Evolutionary conservation across 495 filamentous ascomycete genomes (phyloP).

Genomic region (Penicillium lagena): DNA sequence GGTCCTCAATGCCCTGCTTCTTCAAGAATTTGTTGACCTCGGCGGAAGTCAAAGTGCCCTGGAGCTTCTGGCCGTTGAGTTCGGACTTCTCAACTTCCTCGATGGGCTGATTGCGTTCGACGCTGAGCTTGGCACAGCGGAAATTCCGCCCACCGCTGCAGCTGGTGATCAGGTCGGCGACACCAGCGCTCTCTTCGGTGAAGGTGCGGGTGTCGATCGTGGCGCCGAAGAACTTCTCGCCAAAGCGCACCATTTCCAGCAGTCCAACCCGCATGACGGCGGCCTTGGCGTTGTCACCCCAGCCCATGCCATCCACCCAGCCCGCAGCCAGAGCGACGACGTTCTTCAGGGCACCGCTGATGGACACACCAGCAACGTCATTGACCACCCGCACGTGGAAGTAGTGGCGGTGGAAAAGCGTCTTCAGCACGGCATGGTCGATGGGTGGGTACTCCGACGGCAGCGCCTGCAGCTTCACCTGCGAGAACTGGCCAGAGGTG

Average conservation of each 20-base stretch:
- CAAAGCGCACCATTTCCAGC: slow-evolving; percentile 92
- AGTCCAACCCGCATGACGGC: slow-evolving; percentile 94
- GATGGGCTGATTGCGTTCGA: slow-evolving; percentile 71
- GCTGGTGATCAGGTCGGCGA: slow-evolving; percentile 93
- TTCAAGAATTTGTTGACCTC: slow-evolving; percentile 89
- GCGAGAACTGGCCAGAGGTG: slow-evolving; percentile 51
- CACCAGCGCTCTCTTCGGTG: slow-evolving; percentile 92
- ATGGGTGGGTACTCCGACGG: slow-evolving; percentile 76
- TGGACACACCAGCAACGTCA: slow-evolving; percentile 92
- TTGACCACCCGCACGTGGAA: slow-evolving; percentile 91
- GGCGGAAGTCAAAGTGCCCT: slow-evolving; percentile 83
- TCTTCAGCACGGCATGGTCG: slow-evolving; percentile 69
- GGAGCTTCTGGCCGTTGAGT: slow-evolving; percentile 95
- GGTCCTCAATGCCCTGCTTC: slow-evolving; percentile 63
- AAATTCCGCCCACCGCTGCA: slow-evolving; percentile 90
- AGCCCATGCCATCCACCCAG: slow-evolving; percentile 91
- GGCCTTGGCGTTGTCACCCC: slow-evolving; percentile 97
- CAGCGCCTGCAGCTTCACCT: slow-evolving; percentile 62
- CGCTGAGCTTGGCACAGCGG: slow-evolving; percentile 82
- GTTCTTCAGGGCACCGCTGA: slow-evolving; percentile 95
- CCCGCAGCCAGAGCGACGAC: slow-evolving; percentile 92
- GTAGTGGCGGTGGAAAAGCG: slow-evolving; percentile 92
- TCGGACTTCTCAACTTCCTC: slow-evolving; percentile 82
- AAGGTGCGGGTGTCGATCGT: slow-evolving; percentile 77
- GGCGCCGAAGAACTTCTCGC: slow-evolving; percentile 81